Evolutionary conservation across 352 stramenopile species (phyloP).

Genomic region (Pythium rishiriense): DNA sequence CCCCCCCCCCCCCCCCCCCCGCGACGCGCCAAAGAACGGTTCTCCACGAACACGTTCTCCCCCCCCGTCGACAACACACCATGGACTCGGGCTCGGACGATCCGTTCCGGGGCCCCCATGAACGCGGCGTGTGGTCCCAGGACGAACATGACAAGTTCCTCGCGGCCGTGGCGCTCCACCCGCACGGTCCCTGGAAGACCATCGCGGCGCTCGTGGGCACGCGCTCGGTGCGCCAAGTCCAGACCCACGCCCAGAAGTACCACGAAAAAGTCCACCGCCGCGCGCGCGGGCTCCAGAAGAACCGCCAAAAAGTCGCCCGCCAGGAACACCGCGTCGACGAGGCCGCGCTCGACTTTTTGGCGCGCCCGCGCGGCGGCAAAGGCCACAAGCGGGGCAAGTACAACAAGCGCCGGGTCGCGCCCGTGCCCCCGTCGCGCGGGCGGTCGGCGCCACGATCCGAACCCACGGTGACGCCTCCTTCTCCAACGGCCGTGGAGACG

Average conservation of each 20-base stretch:
- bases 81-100: constrained; percentile 9
- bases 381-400: constrained; percentile 19
- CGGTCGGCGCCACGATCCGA: neutral
- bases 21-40: no score
- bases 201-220: constrained; percentile 20
- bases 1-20: no score
- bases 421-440: neutral
- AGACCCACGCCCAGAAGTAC: constrained; percentile 28
- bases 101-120: neutral
- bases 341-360: constrained; percentile 15
- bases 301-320: constrained; percentile 12
- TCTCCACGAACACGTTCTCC: no score
- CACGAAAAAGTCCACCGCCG: constrained; percentile 25
- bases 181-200: constrained; percentile 18
- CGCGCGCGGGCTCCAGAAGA: constrained; percentile 20
- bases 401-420: constrained; percentile 19
- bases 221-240: constrained; percentile 21
- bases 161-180: constrained; percentile 25
- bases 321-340: constrained; percentile 23
- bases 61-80: neutral
- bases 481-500: neutral
- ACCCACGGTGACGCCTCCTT: neutral
- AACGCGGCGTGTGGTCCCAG: constrained; percentile 25
- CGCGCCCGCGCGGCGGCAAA: constrained; percentile 12
- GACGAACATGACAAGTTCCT: constrained; percentile 33